Base-by-base conservation (phyloP, 352 stramenopile species). In the Globisporangium middletonii region DNA sequence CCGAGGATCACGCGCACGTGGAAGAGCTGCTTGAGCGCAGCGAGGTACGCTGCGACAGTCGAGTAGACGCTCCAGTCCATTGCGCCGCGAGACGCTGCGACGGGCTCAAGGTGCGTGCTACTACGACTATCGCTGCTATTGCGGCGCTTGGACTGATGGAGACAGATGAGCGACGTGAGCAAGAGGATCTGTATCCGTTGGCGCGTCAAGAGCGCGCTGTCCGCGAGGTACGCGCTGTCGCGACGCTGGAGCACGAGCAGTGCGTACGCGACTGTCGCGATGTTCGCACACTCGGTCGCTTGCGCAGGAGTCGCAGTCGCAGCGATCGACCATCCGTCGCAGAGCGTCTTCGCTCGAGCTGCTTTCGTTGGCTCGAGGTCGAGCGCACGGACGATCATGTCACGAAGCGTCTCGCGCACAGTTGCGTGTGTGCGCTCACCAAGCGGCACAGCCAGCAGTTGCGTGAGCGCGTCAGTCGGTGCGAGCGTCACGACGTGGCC, bases 61-160 rank as follows among this genome's bases (percentile, higher is more conserved):
- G 73, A 63, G 53, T 79, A 87, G 13, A 70, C 50, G 59, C 78
- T 63, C 73, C 83, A 86, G 28, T 73, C 73, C 5, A 91, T 57
- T 6, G 63, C 42, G 41, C 30, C 82, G 45, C 13, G 80, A 73
- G 35, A 74, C 56, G 8, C 75, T 61, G 30, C 4, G 4, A 38
- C 33, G 12, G 33, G 33, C 33, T 38, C 33, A 9, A 38, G 33
- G 4, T 38, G 33, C 8, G 62, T 45, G 23, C 26, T 38, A 9
- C 30, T 8, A 7, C 16, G n/a, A 9, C 30, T 8, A 7, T 7
- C 18, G 41, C 5, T 45, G 15, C 41, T 44, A 18, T 11, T 45
- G 41, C 15, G n/a, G 41, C 15, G 12, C 18, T 45, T 18, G 13
- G 15, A 45, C 41, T 45, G 0, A 9, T 62, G 49, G 1, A 62